Conservation (phyloP, 345 rosid genomes). For the Citrus sinensis region DVS_A1.0 CM039168.1:2963001-2963500, state of each 20-base stretch:
- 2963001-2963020: constrained; percentile 40
- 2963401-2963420: constrained; percentile 31
- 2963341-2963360: constrained; percentile 35
- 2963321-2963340: constrained; percentile 37
- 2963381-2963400: constrained; percentile 38
- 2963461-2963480: constrained; percentile 19
- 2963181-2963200: constrained; percentile 39
- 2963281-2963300: constrained; percentile 39
- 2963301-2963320: constrained; percentile 18
- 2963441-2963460: constrained; percentile 54
- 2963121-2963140: neutral
- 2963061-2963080: constrained; percentile 25
- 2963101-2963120: constrained; percentile 27
- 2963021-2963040: constrained; percentile 19
- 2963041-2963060: constrained; percentile 14
- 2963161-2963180: constrained; percentile 28
- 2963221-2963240: constrained; percentile 40
- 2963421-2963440: constrained; percentile 46
- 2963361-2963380: constrained; percentile 47
- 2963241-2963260: constrained; percentile 49
- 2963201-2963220: constrained; percentile 35
- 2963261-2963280: constrained; percentile 42
- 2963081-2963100: constrained; percentile 17
- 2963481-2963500: constrained; percentile 32
- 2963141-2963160: constrained; percentile 35